These are phyloP conservation scores for Amanita muscaria DNA, from an alignment of 768 basidiomycete genomes.

Conservation along the genomic window DNA sequence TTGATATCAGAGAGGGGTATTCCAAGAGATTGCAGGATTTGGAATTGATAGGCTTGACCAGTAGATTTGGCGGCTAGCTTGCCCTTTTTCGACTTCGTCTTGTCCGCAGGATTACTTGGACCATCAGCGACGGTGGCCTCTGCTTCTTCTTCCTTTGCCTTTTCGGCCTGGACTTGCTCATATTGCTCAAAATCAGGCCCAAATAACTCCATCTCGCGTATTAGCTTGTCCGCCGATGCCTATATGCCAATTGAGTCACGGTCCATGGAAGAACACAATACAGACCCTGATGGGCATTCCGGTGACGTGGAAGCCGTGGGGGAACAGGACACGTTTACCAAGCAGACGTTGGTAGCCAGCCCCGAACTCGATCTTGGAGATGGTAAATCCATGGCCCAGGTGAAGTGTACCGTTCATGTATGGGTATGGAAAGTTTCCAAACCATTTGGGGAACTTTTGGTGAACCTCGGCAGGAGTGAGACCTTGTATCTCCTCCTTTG, in stretches of 20 bases:
- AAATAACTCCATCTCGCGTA: slow-evolving; percentile 95
- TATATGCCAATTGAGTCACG: slow-evolving; percentile 20
- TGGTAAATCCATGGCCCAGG: slow-evolving; percentile 95
- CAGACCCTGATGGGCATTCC: slow-evolving; percentile 98
- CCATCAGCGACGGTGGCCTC: slow-evolving; percentile 31
- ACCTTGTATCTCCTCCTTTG: slow-evolving; percentile 51
- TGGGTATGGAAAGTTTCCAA: slow-evolving; percentile 91
- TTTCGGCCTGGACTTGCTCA: slow-evolving; percentile 37
- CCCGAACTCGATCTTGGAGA: slow-evolving; percentile 95
- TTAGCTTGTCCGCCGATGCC: slow-evolving; percentile 97
- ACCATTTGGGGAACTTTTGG: slow-evolving; percentile 88
- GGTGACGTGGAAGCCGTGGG: slow-evolving; percentile 96
- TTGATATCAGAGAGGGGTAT: slow-evolving; percentile 87
- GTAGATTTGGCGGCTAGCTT: slow-evolving; percentile 91
- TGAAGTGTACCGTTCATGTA: slow-evolving; percentile 99
- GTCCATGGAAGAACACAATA: slow-evolving; percentile 6
- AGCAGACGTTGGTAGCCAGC: slow-evolving; percentile 93
- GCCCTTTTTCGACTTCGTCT: slow-evolving; percentile 88
- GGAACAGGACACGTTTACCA: slow-evolving; percentile 91
- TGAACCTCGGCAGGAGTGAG: slow-evolving; percentile 58
- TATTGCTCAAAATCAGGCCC: slow-evolving; percentile 81
- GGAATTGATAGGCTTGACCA: slow-evolving; percentile 94
- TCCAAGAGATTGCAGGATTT: slow-evolving; percentile 94
- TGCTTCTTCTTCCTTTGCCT: slow-evolving; percentile 34
- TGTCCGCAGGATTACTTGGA: slow-evolving; percentile 19